These are phyloP conservation scores for Scleroderma bovista DNA, from an alignment of 768 basidiomycete genomes.

Conservation along the genomic window DNA sequence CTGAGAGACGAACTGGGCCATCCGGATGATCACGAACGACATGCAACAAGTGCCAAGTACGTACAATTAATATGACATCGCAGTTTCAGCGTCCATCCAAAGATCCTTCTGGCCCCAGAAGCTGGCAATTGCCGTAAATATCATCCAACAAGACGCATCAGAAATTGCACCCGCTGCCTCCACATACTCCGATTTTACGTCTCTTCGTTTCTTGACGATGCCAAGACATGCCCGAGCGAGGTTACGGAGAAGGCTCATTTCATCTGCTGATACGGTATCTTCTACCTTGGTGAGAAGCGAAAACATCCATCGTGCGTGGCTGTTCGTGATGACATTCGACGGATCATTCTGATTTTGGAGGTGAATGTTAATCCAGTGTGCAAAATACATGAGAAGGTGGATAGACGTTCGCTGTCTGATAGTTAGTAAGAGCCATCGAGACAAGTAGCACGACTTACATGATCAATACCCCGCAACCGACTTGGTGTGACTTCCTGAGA, in stretches of 20 bases:
- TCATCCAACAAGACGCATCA: constrained; percentile 64
- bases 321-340: constrained; percentile 40
- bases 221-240: constrained; percentile 67
- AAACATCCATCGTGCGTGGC: constrained; percentile 77
- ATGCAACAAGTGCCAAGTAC: not conserved
- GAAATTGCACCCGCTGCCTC: constrained; percentile 23
- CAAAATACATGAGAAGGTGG: constrained; percentile 80
- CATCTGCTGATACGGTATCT: constrained; percentile 64
- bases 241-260: constrained; percentile 69
- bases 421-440: constrained; percentile 5
- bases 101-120: constrained; percentile 79
- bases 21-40: too few species aligned
- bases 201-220: constrained; percentile 34
- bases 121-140: constrained; percentile 56
- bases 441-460: constrained; percentile 39
- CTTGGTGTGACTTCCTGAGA: constrained; percentile 56
- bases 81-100: constrained; percentile 70
- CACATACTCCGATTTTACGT: constrained; percentile 16
- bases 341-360: constrained; percentile 39
- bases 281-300: constrained; percentile 65
- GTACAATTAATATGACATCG: constrained; percentile 26
- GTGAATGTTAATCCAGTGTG: constrained; percentile 70
- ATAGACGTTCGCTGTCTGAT: constrained; percentile 54
- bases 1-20: too few species aligned
- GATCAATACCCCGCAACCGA: constrained; percentile 56